Conservation (phyloP, 306 rosid genomes). For the Quercus dentata region DNA sequence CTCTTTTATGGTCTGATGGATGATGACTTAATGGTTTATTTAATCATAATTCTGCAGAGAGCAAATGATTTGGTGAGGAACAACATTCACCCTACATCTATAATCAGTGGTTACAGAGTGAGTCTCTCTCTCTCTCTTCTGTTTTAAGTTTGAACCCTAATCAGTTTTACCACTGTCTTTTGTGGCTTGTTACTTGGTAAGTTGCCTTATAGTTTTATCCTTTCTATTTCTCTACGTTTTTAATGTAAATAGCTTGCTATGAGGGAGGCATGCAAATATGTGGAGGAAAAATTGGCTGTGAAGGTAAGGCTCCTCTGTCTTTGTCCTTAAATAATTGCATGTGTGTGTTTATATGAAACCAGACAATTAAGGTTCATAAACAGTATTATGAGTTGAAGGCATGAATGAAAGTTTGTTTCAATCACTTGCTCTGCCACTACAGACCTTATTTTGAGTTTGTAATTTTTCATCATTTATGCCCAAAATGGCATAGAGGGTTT, state of each 20-base stretch:
- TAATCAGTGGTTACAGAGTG: slow-evolving; percentile 92
- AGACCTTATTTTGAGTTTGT: not conserved
- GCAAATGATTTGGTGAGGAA: slow-evolving; percentile 95
- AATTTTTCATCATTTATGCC: not conserved
- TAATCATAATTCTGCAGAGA: slow-evolving; percentile 45
- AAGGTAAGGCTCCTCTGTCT: slow-evolving; percentile 43
- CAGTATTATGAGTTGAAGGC: not conserved
- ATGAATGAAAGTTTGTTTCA: not conserved
- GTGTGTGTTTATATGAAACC: not conserved
- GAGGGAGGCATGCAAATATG: slow-evolving; percentile 95
- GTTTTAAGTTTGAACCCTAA: not conserved
- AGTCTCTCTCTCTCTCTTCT: slow-evolving; percentile 6
- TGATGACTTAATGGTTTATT: not conserved
- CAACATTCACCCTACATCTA: slow-evolving; percentile 97
- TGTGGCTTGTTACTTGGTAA: not conserved
- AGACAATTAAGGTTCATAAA: not conserved
- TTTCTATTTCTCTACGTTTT: not conserved
- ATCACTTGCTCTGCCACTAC: not conserved
- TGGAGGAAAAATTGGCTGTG: slow-evolving; percentile 76
- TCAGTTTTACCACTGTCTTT: not conserved
- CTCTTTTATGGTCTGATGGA: not conserved
- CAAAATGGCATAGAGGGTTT: not conserved
- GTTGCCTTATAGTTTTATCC: slow-evolving; percentile 2
- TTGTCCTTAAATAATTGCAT: not conserved
- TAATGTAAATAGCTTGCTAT: slow-evolving; percentile 74